Conservation (phyloP, 2,329 filamentous ascomycete genomes). For the Beauveria sp. region DNA sequence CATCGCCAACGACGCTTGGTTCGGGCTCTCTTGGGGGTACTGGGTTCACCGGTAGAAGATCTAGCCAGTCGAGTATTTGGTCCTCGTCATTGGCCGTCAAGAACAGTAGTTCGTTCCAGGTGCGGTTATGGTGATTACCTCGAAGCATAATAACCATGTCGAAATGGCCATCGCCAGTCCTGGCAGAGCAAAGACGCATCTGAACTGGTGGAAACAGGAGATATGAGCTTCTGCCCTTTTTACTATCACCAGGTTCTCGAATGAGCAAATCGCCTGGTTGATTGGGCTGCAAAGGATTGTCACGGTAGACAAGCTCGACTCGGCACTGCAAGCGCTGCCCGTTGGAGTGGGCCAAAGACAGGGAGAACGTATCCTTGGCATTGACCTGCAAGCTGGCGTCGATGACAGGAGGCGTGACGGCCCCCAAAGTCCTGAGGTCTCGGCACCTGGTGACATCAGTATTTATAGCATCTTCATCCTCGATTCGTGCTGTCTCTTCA, state of each 20-base stretch:
- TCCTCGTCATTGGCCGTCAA: slow-evolving; percentile 69
- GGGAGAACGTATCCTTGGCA: slow-evolving; percentile 82
- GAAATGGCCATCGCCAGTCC: slow-evolving; percentile 60
- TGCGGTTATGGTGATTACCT: slow-evolving; percentile 53
- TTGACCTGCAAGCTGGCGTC: slow-evolving; percentile 74
- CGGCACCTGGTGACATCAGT: slow-evolving; percentile 77
- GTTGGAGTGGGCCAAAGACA: slow-evolving; percentile 79
- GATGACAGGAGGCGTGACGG: slow-evolving; percentile 62
- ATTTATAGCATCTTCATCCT: slow-evolving; percentile 77
- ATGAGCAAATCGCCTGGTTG: slow-evolving; percentile 81
- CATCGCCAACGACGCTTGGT: slow-evolving; percentile 24
- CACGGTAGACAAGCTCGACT: slow-evolving; percentile 78
- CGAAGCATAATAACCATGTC: slow-evolving; percentile 85
- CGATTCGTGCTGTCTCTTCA: slow-evolving; percentile 62
- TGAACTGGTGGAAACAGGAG: slow-evolving; percentile 88
- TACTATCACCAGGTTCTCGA: slow-evolving; percentile 73
- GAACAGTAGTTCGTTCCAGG: slow-evolving; percentile 82
- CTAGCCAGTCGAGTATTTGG: slow-evolving; percentile 77
- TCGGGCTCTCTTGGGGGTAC: slow-evolving; percentile 36
- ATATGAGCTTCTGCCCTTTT: slow-evolving; percentile 62
- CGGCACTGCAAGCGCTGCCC: slow-evolving; percentile 85
- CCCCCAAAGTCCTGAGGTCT: slow-evolving; percentile 68
- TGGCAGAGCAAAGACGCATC: slow-evolving; percentile 65
- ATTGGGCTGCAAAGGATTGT: slow-evolving; percentile 60
- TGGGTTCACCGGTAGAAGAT: slow-evolving; percentile 57